Conservation (phyloP, 164 flowering plant genomes). For the Chloranthus sessilifolius region DNA sequence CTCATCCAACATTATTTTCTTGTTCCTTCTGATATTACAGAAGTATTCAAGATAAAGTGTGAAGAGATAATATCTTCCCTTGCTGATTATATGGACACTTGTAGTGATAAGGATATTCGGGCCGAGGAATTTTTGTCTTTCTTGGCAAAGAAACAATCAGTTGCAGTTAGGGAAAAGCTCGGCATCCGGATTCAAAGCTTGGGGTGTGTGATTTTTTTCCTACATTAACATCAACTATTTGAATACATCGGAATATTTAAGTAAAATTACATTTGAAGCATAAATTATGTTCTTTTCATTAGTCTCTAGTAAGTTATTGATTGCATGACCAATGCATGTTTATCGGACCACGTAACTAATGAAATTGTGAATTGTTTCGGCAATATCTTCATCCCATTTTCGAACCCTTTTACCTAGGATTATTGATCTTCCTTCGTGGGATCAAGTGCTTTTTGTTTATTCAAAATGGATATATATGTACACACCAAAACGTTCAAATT, state of each 20-base stretch:
- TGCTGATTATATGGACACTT: slow-evolving; percentile 27
- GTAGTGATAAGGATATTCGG: slow-evolving; percentile 22
- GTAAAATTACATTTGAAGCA: background rate
- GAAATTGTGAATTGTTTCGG: background rate
- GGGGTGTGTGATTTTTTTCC: slow-evolving; percentile 42
- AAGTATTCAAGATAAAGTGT: slow-evolving; percentile 46
- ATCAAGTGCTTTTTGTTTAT: too few species aligned
- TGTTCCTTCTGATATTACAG: slow-evolving; percentile 32
- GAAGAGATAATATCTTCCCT: slow-evolving; percentile 54
- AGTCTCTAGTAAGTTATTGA: background rate
- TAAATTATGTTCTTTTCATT: background rate
- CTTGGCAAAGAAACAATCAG: slow-evolving; percentile 41
- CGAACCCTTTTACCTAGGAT: too few species aligned
- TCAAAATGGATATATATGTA: too few species aligned
- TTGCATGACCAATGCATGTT: too few species aligned
- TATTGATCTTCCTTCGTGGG: too few species aligned
- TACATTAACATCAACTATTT: too few species aligned
- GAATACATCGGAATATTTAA: background rate
- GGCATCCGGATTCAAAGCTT: slow-evolving; percentile 71
- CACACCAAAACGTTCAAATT: too few species aligned
- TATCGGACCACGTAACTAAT: too few species aligned
- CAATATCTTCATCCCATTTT: too few species aligned
- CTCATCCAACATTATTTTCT: slow-evolving; percentile 70
- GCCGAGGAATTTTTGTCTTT: slow-evolving; percentile 56
- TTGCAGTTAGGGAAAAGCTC: slow-evolving; percentile 42